A percentile compares a stretch with the other conserved stretches of the same genome.
Evolutionary conservation across 78 protist genomes (phyloP).

Genomic region (Dictyostelium intermedium): DNA sequence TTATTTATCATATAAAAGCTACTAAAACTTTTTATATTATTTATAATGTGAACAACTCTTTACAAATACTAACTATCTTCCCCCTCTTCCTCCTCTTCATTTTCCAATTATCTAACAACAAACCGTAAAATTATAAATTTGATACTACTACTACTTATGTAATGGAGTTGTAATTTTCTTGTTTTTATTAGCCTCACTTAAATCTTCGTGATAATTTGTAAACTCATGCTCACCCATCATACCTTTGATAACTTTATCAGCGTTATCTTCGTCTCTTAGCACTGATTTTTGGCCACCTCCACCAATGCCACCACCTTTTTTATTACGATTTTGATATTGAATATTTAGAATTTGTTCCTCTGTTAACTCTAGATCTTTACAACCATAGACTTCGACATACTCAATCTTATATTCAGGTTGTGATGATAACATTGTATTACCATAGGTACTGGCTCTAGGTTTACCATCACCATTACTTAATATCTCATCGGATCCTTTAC

Average conservation of each 20-base stretch:
- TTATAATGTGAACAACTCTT: no score
- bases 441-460: conserved; percentile 10
- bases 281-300: background rate
- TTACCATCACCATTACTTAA: background rate
- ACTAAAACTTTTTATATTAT: no score
- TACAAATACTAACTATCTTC: no score
- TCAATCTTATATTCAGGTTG: conserved; percentile 21
- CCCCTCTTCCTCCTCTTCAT: no score
- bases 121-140: no score
- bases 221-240: conserved; percentile 48
- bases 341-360: conserved; percentile 15
- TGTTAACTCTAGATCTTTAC: background rate
- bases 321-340: background rate
- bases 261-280: conserved; percentile 8
- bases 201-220: conserved; percentile 20
- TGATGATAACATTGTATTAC: background rate
- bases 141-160: background rate
- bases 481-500: conserved; percentile 16
- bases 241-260: conserved; percentile 40
- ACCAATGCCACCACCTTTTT: background rate
- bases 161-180: background rate
- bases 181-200: background rate
- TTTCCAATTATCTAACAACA: no score
- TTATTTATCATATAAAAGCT: no score
- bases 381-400: conserved; percentile 35